Evolutionary conservation across 805 yeast genomes (phyloP), one percentile per base, ranked within the genome.

Genomic region (Priceomyces fermenticarens): DNA sequence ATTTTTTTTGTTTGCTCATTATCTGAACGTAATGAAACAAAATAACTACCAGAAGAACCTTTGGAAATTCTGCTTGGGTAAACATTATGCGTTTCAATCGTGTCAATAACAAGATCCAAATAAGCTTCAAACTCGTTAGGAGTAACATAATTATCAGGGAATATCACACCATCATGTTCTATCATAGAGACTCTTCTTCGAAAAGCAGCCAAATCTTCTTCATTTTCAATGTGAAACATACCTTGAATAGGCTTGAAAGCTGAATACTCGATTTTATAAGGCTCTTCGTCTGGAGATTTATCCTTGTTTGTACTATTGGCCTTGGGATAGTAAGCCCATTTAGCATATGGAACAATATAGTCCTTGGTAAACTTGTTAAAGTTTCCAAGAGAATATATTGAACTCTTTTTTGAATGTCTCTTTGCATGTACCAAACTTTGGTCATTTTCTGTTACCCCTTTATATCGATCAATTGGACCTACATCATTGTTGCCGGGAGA

Each of bases 41-140:
- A 84, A 53, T 83, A 83, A 40, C 84, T 77, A 1, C 90, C 90
- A 0, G 86, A 79, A 2, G 87, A 80, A 0, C 90, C 90, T 13
- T 78, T 73, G 17, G 78, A 52, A 5, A 84, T 83, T 39, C 85
- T 58, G 36, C 57, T 52, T 0, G 88, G 86, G 17, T 60, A 60
- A 3, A 75, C 58, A 5, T 67, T 71, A 10, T 54, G 58, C 3
- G 45, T 38, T 28, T 68, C 73, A n/a, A 81, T 75, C 2, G 81
- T 77, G 6, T 54, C 56, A 1, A 67, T 62, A 0, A 77, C 70
- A 28, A 64, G 60, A n/a, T 62, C 54, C 2, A 82, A 74, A 16
- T 77, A 52, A 2, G 36, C 36, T 20, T 66, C 55, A 48, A 75
- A 80, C 10, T 61, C 57, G 9, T 30, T 44, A 23, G 42, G 32